A percentile compares a stretch with the other conserved stretches of the same genome.
phyloP scores from a whole-genome alignment of 371 early-diverging fungal species.

The Mucor piriformis region DNA sequence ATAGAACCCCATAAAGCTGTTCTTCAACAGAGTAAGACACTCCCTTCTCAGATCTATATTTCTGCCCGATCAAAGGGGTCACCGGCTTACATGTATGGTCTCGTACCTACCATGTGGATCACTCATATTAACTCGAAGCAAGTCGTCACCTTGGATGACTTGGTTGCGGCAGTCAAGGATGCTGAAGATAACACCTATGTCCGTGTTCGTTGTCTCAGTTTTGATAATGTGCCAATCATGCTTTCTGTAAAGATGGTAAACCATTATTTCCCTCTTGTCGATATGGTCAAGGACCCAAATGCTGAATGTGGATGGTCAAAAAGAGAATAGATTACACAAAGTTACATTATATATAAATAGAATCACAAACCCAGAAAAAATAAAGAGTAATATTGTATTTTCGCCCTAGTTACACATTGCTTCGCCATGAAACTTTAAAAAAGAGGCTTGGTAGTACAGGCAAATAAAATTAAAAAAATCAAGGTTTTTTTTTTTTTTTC shows the following conservation, averaged over 20 bases:
- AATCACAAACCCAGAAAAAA: neutral
- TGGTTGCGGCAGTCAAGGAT: slow-evolving; percentile 66
- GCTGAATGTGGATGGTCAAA: slow-evolving; percentile 62
- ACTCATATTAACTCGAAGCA: slow-evolving; percentile 69
- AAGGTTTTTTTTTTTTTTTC: neutral
- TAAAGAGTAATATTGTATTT: neutral
- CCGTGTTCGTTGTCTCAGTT: slow-evolving; percentile 81
- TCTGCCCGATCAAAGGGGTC: slow-evolving; percentile 74
- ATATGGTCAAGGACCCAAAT: slow-evolving; percentile 56
- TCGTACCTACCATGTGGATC: slow-evolving; percentile 83
- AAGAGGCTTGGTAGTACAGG: too few relatives aligned
- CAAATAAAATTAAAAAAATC: neutral
- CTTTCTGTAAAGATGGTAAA: slow-evolving; percentile 78
- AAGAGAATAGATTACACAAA: slow-evolving; percentile 16
- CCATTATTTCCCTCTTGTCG: slow-evolving; percentile 76
- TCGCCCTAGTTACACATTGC: too few relatives aligned
- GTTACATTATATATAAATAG: neutral
- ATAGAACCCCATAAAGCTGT: slow-evolving; percentile 85
- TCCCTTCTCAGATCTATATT: slow-evolving; percentile 79
- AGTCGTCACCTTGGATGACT: slow-evolving; percentile 67
- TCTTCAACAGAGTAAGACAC: slow-evolving; percentile 72
- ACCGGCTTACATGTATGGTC: slow-evolving; percentile 82
- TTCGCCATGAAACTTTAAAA: too few relatives aligned
- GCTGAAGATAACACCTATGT: slow-evolving; percentile 75
- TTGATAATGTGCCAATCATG: slow-evolving; percentile 80